Percentiles rank a stretch among this genome's conserved stretches.
Conservation (phyloP, 1,139 yeast species). For the Suhomyces wounanorum region DNA sequence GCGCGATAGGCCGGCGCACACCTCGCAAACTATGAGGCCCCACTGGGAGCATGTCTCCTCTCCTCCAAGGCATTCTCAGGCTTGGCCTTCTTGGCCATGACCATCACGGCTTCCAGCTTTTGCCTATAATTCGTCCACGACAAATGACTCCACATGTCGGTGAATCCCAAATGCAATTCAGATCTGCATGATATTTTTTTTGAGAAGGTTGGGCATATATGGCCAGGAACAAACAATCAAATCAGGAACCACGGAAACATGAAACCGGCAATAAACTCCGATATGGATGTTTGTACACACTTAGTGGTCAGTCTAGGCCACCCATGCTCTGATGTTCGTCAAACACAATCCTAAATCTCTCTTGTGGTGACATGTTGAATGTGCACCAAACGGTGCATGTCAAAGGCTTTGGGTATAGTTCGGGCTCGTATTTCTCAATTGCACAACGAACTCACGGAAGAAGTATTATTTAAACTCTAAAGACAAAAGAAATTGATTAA, state of each 20-base stretch:
- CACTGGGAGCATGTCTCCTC: too few relatives aligned
- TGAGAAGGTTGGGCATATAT: neutral
- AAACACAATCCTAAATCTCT: neutral
- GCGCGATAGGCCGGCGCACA: neutral
- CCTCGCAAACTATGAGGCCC: too few relatives aligned
- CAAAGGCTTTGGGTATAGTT: neutral
- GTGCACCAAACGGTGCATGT: neutral
- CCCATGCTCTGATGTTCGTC: neutral
- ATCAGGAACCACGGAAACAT: slow-evolving; percentile 3
- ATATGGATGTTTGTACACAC: neutral
- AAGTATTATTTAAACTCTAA: slow-evolving; percentile 5
- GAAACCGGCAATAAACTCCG: slow-evolving; percentile 2
- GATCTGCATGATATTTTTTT: slow-evolving; percentile 7
- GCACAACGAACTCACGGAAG: slow-evolving; percentile 1
- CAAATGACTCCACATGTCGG: slow-evolving; percentile 4
- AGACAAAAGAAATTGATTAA: slow-evolving; percentile 3
- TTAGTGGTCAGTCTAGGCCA: neutral
- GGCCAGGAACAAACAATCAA: slow-evolving; percentile 8
- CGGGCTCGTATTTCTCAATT: slow-evolving; percentile 1
- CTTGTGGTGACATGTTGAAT: neutral
- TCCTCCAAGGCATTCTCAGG: neutral
- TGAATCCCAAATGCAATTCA: slow-evolving; percentile 3
- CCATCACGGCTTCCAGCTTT: neutral
- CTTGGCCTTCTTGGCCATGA: neutral
- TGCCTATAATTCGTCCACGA: neutral